Evolutionary conservation across 2,329 filamentous ascomycete genomes (phyloP).

Genomic region (Coniochaeta hoffmannii): DNA sequence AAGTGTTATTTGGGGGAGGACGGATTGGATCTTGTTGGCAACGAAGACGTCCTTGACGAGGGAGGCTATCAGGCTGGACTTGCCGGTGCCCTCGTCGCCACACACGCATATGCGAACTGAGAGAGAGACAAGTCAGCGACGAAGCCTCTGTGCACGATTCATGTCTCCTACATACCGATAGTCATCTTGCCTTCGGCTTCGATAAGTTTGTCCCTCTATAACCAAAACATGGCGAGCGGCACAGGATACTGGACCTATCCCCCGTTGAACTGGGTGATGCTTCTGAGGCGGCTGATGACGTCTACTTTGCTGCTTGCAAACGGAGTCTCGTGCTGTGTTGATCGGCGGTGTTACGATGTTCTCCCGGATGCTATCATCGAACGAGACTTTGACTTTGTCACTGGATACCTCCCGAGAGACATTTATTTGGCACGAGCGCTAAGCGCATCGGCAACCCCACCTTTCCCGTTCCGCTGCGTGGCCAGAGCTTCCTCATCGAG

Average conservation of each 20-base stretch:
- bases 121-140: neutral
- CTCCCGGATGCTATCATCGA: neutral
- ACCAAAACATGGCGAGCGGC: too few species aligned
- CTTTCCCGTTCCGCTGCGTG: neutral
- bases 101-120: slow-evolving; percentile 88
- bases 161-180: slow-evolving; percentile 1
- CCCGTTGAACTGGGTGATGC: too few species aligned
- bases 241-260: too few species aligned
- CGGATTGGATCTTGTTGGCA: slow-evolving; percentile 87
- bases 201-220: too few species aligned
- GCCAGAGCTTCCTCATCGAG: neutral
- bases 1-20: slow-evolving; percentile 91
- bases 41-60: slow-evolving; percentile 97
- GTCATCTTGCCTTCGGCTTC: slow-evolving; percentile 5
- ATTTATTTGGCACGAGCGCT: slow-evolving; percentile 1
- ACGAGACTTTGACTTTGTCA: neutral
- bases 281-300: too few species aligned
- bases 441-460: neutral
- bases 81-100: slow-evolving; percentile 92
- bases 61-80: slow-evolving; percentile 87
- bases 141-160: neutral
- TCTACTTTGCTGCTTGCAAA: too few species aligned
- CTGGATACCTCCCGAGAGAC: neutral
- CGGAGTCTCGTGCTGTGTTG: neutral
- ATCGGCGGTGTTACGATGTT: neutral